These are phyloP conservation scores for Claviceps quebecensis DNA, from an alignment of 2,329 filamentous ascomycete species.

Conservation along the genomic window DNA sequence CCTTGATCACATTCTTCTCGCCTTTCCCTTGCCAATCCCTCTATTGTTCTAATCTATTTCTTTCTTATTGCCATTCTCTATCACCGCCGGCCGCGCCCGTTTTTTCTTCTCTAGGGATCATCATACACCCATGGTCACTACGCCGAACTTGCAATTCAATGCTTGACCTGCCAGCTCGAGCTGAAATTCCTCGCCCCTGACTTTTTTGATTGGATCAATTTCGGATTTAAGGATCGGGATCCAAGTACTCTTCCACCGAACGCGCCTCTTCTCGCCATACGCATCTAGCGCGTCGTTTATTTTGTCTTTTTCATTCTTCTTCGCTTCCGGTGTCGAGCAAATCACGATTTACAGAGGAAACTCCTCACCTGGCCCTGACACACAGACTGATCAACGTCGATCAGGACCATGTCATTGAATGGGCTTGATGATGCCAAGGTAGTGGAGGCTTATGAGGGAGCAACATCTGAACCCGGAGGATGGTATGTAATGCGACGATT, in stretches of 20 bases:
- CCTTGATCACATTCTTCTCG: background rate
- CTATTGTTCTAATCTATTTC: background rate
- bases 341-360: background rate
- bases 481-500: conserved; percentile 50
- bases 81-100: background rate
- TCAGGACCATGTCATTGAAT: conserved; percentile 73
- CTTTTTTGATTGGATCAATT: background rate
- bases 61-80: background rate
- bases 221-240: background rate
- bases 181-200: background rate
- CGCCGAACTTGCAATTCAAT: background rate
- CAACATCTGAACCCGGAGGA: conserved; percentile 73
- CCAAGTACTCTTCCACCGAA: background rate
- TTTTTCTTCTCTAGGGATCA: background rate
- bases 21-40: background rate
- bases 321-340: background rate
- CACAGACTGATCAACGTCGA: background rate
- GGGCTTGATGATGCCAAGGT: conserved; percentile 73
- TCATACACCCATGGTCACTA: background rate
- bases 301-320: background rate
- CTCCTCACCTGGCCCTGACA: background rate
- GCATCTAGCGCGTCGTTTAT: background rate
- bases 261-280: background rate
- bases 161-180: background rate
- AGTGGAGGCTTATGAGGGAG: conserved; percentile 71